Conservation (phyloP, 371 early-diverging fungal genomes). For the Mortierella sp. region DNA sequence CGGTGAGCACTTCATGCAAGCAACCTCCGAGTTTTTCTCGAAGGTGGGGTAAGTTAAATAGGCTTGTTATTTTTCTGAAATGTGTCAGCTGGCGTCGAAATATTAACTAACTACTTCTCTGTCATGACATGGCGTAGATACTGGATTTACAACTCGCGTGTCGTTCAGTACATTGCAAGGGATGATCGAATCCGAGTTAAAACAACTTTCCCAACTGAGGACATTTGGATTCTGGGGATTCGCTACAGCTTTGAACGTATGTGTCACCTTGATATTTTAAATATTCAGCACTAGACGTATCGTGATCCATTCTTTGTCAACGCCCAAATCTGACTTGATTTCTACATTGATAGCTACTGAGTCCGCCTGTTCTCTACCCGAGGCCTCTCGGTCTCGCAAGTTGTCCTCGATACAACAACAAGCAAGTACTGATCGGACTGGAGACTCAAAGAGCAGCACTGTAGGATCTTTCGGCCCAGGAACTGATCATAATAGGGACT, state of each 20-base stretch:
- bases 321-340: neutral
- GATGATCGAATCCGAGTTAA: slow-evolving; percentile 43
- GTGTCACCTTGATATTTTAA: neutral
- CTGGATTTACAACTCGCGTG: slow-evolving; percentile 47
- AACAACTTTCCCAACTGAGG: slow-evolving; percentile 41
- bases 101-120: neutral
- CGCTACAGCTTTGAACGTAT: slow-evolving; percentile 39
- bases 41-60: slow-evolving; percentile 52
- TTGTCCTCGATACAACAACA: slow-evolving; percentile 23
- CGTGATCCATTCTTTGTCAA: neutral
- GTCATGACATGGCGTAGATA: slow-evolving; percentile 24
- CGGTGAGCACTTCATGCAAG: slow-evolving; percentile 56
- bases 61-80: neutral
- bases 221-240: slow-evolving; percentile 49
- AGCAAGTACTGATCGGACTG: neutral
- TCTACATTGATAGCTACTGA: slow-evolving; percentile 6
- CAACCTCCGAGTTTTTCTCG: slow-evolving; percentile 56
- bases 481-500: slow-evolving; percentile 6
- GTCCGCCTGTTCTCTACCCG: slow-evolving; percentile 25
- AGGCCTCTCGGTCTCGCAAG: slow-evolving; percentile 33
- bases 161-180: slow-evolving; percentile 43
- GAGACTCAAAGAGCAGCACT: slow-evolving; percentile 4
- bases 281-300: neutral
- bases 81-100: too few species aligned
- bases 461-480: slow-evolving; percentile 6